Evolutionary conservation across 2,329 filamentous ascomycete genomes (phyloP).

Genomic region (Colletotrichum spaethianum): DNA sequence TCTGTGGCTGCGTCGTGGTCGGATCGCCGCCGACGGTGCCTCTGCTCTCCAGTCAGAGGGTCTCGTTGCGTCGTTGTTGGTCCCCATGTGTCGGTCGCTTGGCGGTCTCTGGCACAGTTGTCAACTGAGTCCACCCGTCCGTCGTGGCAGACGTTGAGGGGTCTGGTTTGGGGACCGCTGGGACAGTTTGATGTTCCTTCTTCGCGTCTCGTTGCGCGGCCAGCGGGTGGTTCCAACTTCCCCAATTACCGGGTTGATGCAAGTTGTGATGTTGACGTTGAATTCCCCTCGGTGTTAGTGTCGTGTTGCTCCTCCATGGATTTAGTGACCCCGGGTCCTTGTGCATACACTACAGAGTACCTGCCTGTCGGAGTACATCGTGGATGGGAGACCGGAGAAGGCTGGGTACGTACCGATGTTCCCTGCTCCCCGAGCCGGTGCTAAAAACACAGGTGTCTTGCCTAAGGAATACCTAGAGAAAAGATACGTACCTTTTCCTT

Average conservation of each 20-base stretch:
- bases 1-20: conserved; percentile 29
- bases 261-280: conserved; percentile 18
- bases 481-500: conserved; percentile 3
- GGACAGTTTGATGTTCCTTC: background rate
- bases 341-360: too few species aligned
- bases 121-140: background rate
- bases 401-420: too few species aligned
- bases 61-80: background rate
- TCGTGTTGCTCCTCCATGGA: background rate
- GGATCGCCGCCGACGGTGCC: background rate
- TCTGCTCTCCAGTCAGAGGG: background rate
- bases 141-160: conserved; percentile 15
- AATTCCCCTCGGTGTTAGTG: background rate
- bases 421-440: background rate
- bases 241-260: conserved; percentile 26
- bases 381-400: too few species aligned
- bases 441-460: background rate
- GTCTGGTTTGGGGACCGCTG: background rate
- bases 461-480: background rate
- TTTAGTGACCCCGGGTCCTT: background rate
- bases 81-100: background rate
- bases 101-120: background rate
- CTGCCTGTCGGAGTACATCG: too few species aligned
- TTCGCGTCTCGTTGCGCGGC: conserved; percentile 31
- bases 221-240: conserved; percentile 16